These are phyloP conservation scores for Penicillium macrosclerotiorum DNA, from an alignment of 495 filamentous ascomycete species.

Conservation along the genomic window DNA sequence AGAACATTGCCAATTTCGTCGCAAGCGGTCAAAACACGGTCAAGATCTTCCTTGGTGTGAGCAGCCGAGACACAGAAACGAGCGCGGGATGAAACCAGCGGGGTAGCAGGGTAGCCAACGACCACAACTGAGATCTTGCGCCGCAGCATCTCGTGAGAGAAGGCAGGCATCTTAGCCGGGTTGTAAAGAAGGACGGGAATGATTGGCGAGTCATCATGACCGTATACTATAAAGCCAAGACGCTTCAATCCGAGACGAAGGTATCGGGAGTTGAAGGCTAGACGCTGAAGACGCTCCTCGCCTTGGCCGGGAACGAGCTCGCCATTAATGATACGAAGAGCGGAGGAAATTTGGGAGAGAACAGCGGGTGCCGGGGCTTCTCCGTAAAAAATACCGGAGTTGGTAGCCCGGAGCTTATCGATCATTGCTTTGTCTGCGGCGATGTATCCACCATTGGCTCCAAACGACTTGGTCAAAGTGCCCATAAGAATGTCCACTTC, in stretches of 20 bases:
- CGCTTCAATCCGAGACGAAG: constrained; percentile 95
- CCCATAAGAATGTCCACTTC: constrained; percentile 98
- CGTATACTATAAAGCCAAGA: constrained; percentile 93
- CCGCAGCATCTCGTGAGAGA: constrained; percentile 96
- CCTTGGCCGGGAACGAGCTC: constrained; percentile 88
- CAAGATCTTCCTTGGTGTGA: constrained; percentile 97
- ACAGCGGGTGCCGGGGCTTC: constrained; percentile 86
- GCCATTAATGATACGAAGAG: constrained; percentile 82
- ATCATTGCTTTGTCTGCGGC: constrained; percentile 89
- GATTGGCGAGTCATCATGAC: constrained; percentile 96
- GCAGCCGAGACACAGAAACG: constrained; percentile 94
- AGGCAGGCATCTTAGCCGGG: constrained; percentile 95
- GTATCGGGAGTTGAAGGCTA: constrained; percentile 98
- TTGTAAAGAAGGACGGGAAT: constrained; percentile 92
- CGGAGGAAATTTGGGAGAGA: constrained; percentile 80
- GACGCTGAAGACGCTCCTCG: constrained; percentile 90
- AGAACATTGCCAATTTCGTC: constrained; percentile 90
- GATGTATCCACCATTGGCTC: constrained; percentile 95
- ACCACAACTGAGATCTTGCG: constrained; percentile 98
- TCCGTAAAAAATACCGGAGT: constrained; percentile 82
- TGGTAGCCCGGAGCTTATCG: constrained; percentile 80
- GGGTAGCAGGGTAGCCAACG: constrained; percentile 97
- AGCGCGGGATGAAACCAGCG: constrained; percentile 87
- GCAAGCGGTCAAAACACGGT: constrained; percentile 84
- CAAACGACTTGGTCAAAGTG: constrained; percentile 96